Evolutionary conservation across 1,284 basidiomycete species (phyloP).

Genomic region (Neolentinus lepideus): DNA sequence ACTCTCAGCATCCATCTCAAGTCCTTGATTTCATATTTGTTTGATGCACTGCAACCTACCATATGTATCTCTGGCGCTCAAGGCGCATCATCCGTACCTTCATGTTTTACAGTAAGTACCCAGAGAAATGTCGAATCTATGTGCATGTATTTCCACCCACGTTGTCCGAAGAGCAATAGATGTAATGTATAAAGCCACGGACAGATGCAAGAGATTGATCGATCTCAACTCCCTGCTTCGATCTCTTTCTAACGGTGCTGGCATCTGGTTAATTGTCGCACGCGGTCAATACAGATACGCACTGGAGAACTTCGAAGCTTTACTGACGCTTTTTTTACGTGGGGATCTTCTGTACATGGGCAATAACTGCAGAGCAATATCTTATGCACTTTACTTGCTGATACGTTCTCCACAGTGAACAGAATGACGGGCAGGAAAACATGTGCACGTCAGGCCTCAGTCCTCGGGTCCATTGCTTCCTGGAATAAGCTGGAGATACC

Average conservation of each 20-base stretch:
- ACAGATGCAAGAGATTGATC: too few relatives aligned
- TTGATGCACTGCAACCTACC: not conserved
- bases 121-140: not conserved
- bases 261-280: too few relatives aligned
- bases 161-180: not conserved
- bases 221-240: too few relatives aligned
- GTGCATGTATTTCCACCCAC: not conserved
- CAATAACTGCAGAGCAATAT: too few relatives aligned
- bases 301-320: too few relatives aligned
- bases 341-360: too few relatives aligned
- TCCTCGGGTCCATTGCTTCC: constrained; percentile 5
- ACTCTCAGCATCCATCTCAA: not conserved
- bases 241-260: too few relatives aligned
- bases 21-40: not conserved
- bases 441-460: not conserved
- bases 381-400: too few relatives aligned
- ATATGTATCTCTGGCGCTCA: constrained; percentile 2
- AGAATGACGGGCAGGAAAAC: too few relatives aligned
- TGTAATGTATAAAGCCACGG: not conserved
- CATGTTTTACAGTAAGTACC: not conserved
- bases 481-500: not conserved
- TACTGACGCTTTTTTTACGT: too few relatives aligned
- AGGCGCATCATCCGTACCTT: constrained; percentile 1
- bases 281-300: too few relatives aligned
- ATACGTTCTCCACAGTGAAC: too few relatives aligned